Conservation (phyloP, 1,284 basidiomycete genomes). For the Ceratobasidium sp. region DNA sequence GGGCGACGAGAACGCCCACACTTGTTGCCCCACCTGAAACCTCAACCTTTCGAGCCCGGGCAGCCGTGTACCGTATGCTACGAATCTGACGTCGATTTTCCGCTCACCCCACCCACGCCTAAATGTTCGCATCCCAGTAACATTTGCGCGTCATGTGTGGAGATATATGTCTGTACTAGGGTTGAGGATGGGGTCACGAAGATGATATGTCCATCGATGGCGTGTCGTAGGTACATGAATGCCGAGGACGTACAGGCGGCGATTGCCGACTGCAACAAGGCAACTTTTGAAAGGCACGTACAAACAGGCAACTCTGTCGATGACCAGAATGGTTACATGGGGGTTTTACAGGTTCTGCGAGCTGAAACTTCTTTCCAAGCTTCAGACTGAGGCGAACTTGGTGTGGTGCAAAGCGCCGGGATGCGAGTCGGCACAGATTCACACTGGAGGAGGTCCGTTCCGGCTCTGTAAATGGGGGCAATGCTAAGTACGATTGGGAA, state of each 20-base stretch:
- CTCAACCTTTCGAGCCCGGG: not conserved
- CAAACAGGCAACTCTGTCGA: not conserved
- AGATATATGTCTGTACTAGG: slow-evolving; percentile 3
- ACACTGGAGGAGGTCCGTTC: slow-evolving; percentile 30
- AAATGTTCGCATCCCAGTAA: slow-evolving; percentile 14
- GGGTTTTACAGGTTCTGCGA: slow-evolving; percentile 17
- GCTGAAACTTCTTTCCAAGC: slow-evolving; percentile 6
- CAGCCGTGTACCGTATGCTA: slow-evolving; percentile 9
- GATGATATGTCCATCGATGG: slow-evolving; percentile 11
- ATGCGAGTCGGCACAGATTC: slow-evolving; percentile 22
- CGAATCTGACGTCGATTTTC: slow-evolving; percentile 14
- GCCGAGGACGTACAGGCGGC: slow-evolving; percentile 5
- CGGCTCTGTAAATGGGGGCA: not conserved
- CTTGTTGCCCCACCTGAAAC: not conserved
- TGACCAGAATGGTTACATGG: not conserved
- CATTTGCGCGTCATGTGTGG: slow-evolving; percentile 19
- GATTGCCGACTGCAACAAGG: not conserved
- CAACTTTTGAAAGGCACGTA: slow-evolving; percentile 19
- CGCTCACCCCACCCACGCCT: slow-evolving; percentile 1
- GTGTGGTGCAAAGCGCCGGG: slow-evolving; percentile 29
- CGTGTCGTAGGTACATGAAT: slow-evolving; percentile 15
- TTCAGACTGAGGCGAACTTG: slow-evolving; percentile 12
- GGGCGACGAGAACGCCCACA: not conserved
- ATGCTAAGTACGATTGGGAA: not conserved
- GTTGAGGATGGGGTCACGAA: slow-evolving; percentile 6